phyloP scores from a whole-genome alignment of 164 flowering plant genomes.

The Cinnamomum micranthum region DNA sequence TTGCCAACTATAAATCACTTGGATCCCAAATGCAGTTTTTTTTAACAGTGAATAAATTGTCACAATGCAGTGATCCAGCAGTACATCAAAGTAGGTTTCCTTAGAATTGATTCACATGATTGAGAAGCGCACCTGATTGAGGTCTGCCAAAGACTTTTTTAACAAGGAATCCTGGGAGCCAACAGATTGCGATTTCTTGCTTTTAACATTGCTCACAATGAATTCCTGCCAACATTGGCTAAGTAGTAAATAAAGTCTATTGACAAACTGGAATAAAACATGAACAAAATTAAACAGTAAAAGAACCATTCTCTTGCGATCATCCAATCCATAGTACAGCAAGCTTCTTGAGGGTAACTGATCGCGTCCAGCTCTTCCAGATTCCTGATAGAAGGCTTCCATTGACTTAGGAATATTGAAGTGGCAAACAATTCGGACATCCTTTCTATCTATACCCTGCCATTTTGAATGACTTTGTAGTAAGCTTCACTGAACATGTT shows the following conservation, averaged over 20 bases:
- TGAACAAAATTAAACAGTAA: constrained; percentile 2
- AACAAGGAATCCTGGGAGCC: constrained; percentile 37
- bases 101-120: constrained; percentile 1
- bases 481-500: constrained; percentile 2
- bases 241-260: background rate
- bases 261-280: background rate
- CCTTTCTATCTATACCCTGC: constrained; percentile 89
- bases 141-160: constrained; percentile 55
- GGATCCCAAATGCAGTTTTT: no score
- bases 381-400: constrained; percentile 96
- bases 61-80: background rate
- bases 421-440: constrained; percentile 89
- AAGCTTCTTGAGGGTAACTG: constrained; percentile 77
- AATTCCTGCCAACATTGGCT: constrained; percentile 47
- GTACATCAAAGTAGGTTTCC: background rate
- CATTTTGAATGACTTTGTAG: constrained; percentile 8
- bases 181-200: constrained; percentile 47
- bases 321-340: constrained; percentile 81
- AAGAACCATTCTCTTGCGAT: constrained; percentile 72
- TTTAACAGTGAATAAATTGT: background rate
- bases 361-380: constrained; percentile 99
- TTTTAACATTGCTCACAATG: constrained; percentile 51
- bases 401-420: constrained; percentile 90
- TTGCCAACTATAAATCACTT: no score
- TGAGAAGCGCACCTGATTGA: constrained; percentile 44